Base-by-base conservation (phyloP, 177 flowering plant genomes). In the Vitis hybrid region DNA sequence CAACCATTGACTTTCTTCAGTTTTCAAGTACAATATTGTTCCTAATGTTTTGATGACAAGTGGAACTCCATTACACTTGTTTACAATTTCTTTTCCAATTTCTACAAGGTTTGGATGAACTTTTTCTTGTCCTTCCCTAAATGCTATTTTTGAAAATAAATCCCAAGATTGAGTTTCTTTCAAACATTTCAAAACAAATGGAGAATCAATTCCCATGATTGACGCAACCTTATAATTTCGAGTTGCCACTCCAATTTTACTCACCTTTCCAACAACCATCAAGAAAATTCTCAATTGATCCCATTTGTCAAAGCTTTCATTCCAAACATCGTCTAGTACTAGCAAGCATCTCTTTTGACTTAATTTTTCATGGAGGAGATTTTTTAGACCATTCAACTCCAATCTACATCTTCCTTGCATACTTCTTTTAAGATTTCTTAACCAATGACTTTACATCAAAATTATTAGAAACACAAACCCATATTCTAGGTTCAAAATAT, bases 161-260 rank as follows among this genome's bases (percentile, higher is more conserved):
- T 34, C 0, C 6, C 40, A 34, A 4, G 40, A 0, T 1, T 0
- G 40, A 1, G 1, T 0, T 0, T 5, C 7, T 32, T 32, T 32
- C 40, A 32, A 32, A 7, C 55, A 2, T 52, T 13, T 11, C 56
- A 52, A 15, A 52, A 52, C 12, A 11, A 52, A 52, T 0, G 56
- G n/a, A 12, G 1, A 52, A 52, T 3, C 0, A 52, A 9, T 11
- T 0, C 56, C 56, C 56, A 15, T 52, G 0, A 1, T 11, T 13
- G 56, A 52, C 0, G 56, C 2, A 1, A 52, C n/a, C 0, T 52
- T 52, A 0, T 1, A 4, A 1, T 15, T 0, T 52, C 56, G 56
- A 0, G 56, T 52, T 0, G 56, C 1, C 0, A 52, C 56, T 0
- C 0, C 0, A 11, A 52, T 52, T 1, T 13, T 52, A 52, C 1